Percentiles rank a stretch among this genome's conserved stretches.
These are phyloP conservation scores for Neonectria neomacrospora DNA, from an alignment of 2,329 filamentous ascomycete genomes.

Conservation along the genomic window DNA sequence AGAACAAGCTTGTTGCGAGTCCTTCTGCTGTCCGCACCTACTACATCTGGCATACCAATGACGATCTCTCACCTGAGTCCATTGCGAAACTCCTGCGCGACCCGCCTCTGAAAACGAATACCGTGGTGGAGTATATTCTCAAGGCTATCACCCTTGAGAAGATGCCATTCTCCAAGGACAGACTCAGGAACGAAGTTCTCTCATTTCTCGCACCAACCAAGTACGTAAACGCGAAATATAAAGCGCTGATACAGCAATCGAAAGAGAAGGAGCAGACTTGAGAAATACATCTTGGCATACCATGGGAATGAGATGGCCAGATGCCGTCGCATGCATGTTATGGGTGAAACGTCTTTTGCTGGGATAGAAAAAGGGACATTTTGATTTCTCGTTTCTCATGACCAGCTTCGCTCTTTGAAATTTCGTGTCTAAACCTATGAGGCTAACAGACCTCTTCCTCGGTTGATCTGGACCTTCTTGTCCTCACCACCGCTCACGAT, in stretches of 20 bases:
- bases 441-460: slow-evolving; percentile 64
- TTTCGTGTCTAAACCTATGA: slow-evolving; percentile 44
- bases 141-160: slow-evolving; percentile 63
- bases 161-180: slow-evolving; percentile 59
- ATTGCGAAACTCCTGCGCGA: slow-evolving; percentile 68
- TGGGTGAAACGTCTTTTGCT: background rate
- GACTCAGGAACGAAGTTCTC: slow-evolving; percentile 60
- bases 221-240: slow-evolving; percentile 39
- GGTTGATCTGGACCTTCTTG: slow-evolving; percentile 92
- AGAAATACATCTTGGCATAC: background rate
- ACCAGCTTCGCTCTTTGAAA: slow-evolving; percentile 30
- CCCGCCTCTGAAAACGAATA: slow-evolving; percentile 66
- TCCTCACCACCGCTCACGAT: slow-evolving; percentile 95
- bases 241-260: slow-evolving; percentile 38
- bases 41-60: slow-evolving; percentile 69
- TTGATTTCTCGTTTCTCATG: slow-evolving; percentile 27
- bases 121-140: slow-evolving; percentile 69
- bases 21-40: slow-evolving; percentile 65
- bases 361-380: slow-evolving; percentile 22
- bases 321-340: background rate
- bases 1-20: slow-evolving; percentile 33
- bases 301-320: background rate
- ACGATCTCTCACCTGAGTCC: slow-evolving; percentile 57
- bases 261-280: slow-evolving; percentile 8
- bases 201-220: slow-evolving; percentile 43